These are phyloP conservation scores for Pseudocercospora fijiensis DNA, from an alignment of 2,329 filamentous ascomycete genomes.

Conservation along the genomic window DNA sequence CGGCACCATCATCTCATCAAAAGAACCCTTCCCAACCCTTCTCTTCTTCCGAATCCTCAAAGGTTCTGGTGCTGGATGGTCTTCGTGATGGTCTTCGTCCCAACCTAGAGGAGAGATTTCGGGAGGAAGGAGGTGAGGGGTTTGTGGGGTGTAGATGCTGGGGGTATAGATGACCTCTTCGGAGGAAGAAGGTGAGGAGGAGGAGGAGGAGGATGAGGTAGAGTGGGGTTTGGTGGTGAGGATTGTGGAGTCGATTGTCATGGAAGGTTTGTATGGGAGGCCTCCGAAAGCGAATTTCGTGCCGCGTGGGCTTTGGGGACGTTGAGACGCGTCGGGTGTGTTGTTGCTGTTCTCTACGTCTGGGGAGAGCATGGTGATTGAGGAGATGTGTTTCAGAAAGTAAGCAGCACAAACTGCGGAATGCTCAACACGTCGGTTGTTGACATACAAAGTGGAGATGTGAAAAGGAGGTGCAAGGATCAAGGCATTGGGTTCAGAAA, in stretches of 20 bases:
- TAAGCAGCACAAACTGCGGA: neutral
- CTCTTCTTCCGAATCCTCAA: neutral
- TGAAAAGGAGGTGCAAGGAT: slow-evolving; percentile 1
- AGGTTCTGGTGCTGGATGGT: neutral
- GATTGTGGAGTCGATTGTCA: neutral
- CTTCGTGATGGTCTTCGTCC: neutral
- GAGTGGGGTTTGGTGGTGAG: neutral
- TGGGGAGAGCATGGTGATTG: neutral
- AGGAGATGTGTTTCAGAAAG: neutral
- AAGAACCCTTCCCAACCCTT: neutral
- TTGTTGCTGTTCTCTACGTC: neutral
- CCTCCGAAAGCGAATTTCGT: slow-evolving; percentile 7
- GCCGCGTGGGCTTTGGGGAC: neutral
- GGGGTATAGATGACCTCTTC: neutral
- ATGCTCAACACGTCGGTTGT: neutral
- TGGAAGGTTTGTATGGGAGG: slow-evolving; percentile 5
- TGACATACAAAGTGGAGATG: slow-evolving; percentile 1
- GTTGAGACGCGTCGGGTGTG: neutral
- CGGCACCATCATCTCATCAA: neutral
- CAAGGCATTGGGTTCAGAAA: neutral
- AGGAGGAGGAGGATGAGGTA: neutral
- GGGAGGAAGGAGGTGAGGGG: neutral
- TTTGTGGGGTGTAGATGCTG: slow-evolving; percentile 6
- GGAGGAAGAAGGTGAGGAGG: neutral
- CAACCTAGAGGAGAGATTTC: neutral